These are phyloP conservation scores for Linum tenue DNA, from an alignment of 345 rosid species.

Conservation along the genomic window DNA sequence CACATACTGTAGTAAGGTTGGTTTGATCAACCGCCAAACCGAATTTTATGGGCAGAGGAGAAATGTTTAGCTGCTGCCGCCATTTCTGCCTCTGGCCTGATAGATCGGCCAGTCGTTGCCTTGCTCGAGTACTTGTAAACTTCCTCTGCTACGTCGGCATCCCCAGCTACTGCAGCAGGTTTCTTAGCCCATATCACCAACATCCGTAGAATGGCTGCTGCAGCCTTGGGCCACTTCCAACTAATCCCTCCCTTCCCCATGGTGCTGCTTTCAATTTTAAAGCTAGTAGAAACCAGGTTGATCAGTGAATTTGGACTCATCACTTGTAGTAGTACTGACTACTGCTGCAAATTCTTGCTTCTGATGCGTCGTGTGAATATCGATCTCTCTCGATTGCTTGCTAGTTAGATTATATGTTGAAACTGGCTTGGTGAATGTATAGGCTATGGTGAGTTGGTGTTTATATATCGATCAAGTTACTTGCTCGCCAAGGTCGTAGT, in stretches of 20 bases:
- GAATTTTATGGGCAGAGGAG: conserved; percentile 25
- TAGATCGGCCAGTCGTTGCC: neutral
- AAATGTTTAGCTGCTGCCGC: conserved; percentile 41
- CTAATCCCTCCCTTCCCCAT: neutral
- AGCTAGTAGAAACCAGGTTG: no score
- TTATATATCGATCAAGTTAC: neutral
- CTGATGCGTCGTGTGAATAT: neutral
- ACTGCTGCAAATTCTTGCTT: neutral
- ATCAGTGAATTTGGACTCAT: no score
- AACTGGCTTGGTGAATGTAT: no score
- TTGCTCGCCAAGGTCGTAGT: neutral
- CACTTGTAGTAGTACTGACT: neutral
- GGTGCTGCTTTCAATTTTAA: no score
- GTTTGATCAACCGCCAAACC: neutral
- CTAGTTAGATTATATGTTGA: no score
- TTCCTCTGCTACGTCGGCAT: neutral
- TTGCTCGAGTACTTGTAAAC: neutral
- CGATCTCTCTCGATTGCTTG: neutral
- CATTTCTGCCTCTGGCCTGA: conserved; percentile 19
- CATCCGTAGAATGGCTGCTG: neutral
- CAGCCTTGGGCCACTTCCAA: neutral
- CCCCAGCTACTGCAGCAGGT: neutral
- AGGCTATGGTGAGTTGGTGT: neutral
- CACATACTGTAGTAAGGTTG: no score
- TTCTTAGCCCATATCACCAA: neutral